Percentiles rank a stretch among this genome's conserved stretches.
Conservation (phyloP, 768 basidiomycete genomes). For the Gymnopilus dilepis region DNA sequence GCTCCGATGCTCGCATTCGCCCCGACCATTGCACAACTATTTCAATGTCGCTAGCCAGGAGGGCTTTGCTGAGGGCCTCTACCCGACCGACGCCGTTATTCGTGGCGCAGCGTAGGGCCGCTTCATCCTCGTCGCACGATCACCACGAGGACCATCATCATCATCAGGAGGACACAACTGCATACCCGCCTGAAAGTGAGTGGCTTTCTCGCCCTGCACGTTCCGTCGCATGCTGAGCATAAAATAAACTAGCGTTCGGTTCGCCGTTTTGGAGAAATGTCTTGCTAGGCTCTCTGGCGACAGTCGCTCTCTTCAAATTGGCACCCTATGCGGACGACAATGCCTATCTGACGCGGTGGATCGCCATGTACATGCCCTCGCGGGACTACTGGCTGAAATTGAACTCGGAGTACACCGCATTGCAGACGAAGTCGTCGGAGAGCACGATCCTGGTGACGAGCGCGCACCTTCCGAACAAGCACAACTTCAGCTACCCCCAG, state of each 20-base stretch:
- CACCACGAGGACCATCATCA: constrained; percentile 43
- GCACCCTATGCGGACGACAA: constrained; percentile 67
- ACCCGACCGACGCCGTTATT: constrained; percentile 37
- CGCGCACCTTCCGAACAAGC: constrained; percentile 53
- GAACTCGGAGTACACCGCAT: constrained; percentile 62
- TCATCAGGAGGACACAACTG: constrained; percentile 40
- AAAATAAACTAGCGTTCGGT: constrained; percentile 55
- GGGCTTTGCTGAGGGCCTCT: constrained; percentile 38
- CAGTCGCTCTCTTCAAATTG: constrained; percentile 67
- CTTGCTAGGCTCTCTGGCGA: constrained; percentile 52
- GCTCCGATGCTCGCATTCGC: not conserved
- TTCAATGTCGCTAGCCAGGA: constrained; percentile 50
- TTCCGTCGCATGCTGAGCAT: constrained; percentile 6
- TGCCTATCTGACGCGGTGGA: constrained; percentile 68
- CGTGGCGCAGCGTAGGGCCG: constrained; percentile 44
- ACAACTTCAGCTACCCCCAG: constrained; percentile 77
- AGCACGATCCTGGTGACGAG: constrained; percentile 47
- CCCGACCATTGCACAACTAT: constrained; percentile 1
- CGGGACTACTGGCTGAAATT: constrained; percentile 56
- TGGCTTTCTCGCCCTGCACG: not conserved
- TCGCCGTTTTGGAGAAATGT: constrained; percentile 73
- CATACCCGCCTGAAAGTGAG: constrained; percentile 67
- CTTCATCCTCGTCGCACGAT: constrained; percentile 50
- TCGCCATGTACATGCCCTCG: constrained; percentile 61
- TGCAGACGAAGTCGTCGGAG: constrained; percentile 48